Conservation (phyloP, 2,329 filamentous ascomycete genomes). For the Myrmaecium sp. region DNA sequence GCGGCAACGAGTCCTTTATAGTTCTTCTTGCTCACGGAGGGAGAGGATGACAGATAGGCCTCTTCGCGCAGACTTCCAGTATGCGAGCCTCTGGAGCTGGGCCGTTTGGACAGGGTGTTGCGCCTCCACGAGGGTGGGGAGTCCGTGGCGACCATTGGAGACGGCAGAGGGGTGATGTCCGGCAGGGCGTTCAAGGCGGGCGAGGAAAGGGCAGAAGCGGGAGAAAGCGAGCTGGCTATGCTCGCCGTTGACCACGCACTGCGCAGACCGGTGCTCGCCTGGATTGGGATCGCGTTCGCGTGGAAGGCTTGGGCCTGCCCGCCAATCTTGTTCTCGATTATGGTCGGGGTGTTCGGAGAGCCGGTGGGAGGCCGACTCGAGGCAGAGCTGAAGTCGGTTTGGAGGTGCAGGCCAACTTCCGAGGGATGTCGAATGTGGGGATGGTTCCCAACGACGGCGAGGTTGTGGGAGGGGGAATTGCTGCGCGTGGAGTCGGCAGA, state of each 20-base stretch:
- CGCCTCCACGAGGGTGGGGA: conserved; percentile 26
- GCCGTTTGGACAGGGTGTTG: conserved; percentile 12
- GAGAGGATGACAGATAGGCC: conserved; percentile 18
- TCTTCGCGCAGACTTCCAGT: conserved; percentile 12
- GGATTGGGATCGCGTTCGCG: conserved; percentile 20
- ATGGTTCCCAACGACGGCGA: conserved; percentile 11
- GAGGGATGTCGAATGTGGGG: conserved; percentile 17
- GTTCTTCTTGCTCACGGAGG: conserved; percentile 28
- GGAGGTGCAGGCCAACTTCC: conserved; percentile 12
- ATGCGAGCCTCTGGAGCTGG: conserved; percentile 18
- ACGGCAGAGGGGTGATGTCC: conserved; percentile 36
- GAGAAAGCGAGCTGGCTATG: conserved; percentile 27
- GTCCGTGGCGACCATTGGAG: conserved; percentile 24
- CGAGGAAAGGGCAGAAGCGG: conserved; percentile 28
- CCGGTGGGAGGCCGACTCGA: conserved; percentile 4
- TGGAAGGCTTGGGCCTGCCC: conserved; percentile 16
- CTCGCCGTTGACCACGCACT: conserved; percentile 26
- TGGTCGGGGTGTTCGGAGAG: conserved; percentile 3
- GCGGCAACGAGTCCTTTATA: conserved; percentile 27
- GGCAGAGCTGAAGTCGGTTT: conserved; percentile 11
- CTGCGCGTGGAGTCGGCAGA: conserved; percentile 3
- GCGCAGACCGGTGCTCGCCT: conserved; percentile 11
- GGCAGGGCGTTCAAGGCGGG: conserved; percentile 30
- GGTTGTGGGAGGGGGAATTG: conserved; percentile 6
- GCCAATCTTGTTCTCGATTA: conserved; percentile 5